These are phyloP conservation scores for Geotrichum candidum DNA, from an alignment of 1,139 yeast genomes.

Conservation along the genomic window DNA sequence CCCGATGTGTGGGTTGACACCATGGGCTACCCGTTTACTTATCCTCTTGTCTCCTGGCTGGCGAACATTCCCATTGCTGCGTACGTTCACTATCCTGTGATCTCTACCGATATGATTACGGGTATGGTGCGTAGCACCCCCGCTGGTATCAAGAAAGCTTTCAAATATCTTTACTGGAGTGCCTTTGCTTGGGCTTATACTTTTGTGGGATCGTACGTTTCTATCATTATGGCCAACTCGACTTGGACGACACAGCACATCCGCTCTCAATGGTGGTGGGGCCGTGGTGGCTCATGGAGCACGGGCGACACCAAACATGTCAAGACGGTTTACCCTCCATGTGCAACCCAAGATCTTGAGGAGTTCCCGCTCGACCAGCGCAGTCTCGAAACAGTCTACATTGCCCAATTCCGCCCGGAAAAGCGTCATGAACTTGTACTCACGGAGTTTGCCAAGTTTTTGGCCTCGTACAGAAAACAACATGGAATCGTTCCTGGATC, in stretches of 20 bases:
- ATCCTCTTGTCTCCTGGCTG: slow-evolving; percentile 43
- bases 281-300: slow-evolving; percentile 24
- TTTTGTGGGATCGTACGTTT: slow-evolving; percentile 60
- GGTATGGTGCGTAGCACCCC: slow-evolving; percentile 24
- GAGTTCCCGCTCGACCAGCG: slow-evolving; percentile 34
- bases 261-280: slow-evolving; percentile 49
- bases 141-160: slow-evolving; percentile 26
- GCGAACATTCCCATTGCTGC: slow-evolving; percentile 71
- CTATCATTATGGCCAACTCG: slow-evolving; percentile 70
- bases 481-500: neutral
- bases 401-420: slow-evolving; percentile 95
- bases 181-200: slow-evolving; percentile 52
- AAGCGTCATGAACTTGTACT: slow-evolving; percentile 77
- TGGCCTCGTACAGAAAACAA: slow-evolving; percentile 10
- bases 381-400: slow-evolving; percentile 55
- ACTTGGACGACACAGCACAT: slow-evolving; percentile 88
- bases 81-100: slow-evolving; percentile 90
- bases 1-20: slow-evolving; percentile 96
- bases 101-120: slow-evolving; percentile 77
- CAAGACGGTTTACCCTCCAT: slow-evolving; percentile 74
- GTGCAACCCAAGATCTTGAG: slow-evolving; percentile 57
- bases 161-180: slow-evolving; percentile 69
- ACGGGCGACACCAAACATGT: slow-evolving; percentile 30
- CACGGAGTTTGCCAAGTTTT: slow-evolving; percentile 46
- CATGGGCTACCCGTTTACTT: slow-evolving; percentile 86